These are phyloP conservation scores for Naganishia cerealis DNA, from an alignment of 1,284 basidiomycete species.

Conservation along the genomic window DNA sequence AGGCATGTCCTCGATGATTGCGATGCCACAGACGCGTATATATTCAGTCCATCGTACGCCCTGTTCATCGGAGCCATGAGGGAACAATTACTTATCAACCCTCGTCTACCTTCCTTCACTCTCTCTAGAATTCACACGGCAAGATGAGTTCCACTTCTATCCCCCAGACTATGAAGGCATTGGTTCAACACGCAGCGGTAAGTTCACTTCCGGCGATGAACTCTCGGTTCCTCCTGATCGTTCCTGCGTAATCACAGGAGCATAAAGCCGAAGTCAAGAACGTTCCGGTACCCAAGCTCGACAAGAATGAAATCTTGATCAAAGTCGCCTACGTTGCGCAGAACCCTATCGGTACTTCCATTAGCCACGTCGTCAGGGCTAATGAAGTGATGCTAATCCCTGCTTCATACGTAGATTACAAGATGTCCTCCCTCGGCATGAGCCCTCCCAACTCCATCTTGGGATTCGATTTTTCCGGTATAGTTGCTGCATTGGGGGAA, in stretches of 20 bases:
- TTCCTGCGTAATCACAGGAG: slow-evolving; percentile 18
- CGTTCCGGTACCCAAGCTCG: slow-evolving; percentile 43
- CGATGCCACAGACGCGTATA: neutral
- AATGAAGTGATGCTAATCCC: neutral
- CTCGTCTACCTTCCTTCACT: neutral
- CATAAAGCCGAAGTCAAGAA: slow-evolving; percentile 38
- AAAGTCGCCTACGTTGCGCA: slow-evolving; percentile 49
- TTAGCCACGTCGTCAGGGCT: neutral
- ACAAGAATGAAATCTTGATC: slow-evolving; percentile 48
- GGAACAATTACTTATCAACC: neutral
- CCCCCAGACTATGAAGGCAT: slow-evolving; percentile 43
- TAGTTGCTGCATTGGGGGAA: slow-evolving; percentile 52
- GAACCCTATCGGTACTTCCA: slow-evolving; percentile 44
- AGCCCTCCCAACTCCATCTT: slow-evolving; percentile 45
- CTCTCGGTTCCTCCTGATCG: neutral
- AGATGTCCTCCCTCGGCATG: slow-evolving; percentile 39
- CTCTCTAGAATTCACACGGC: neutral
- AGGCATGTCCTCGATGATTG: neutral
- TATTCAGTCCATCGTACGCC: neutral
- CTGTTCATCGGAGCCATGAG: neutral
- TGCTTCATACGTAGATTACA: slow-evolving; percentile 43
- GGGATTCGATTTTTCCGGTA: slow-evolving; percentile 58
- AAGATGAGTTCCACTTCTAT: slow-evolving; percentile 29
- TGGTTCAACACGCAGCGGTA: slow-evolving; percentile 38
- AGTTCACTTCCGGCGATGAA: neutral